Base-by-base conservation (phyloP, 495 filamentous ascomycete species). In the Penicillium steckii region DNA sequence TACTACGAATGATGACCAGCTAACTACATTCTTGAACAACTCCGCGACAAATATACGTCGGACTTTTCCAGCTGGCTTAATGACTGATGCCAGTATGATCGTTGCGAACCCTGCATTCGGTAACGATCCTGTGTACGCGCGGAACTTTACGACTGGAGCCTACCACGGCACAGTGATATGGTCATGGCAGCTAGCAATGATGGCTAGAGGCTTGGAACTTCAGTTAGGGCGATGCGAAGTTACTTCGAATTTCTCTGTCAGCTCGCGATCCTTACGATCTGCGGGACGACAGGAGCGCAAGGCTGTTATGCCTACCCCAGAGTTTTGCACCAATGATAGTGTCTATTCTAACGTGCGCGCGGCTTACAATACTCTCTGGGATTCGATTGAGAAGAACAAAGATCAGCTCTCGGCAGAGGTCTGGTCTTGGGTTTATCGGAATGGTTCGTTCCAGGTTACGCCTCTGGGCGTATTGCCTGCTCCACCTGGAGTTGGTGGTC, bases 121-220 rank as follows among this genome's bases (percentile, higher is more conserved):
- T 2, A 70, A 58, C 0, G 67, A 77, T 32, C 66, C 73, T 0
- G 72, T 68, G 6, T 77, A 80, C 27, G 71, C 75, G 4, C 64
- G 55, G 4, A 82, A 83, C 48, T 87, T 71, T 49, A 81, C 79
- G 0, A 79, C 71, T 5, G 68, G 68, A 25, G 80, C 80, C 0
- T 87, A 86, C 50, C 84, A 87, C 53, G 84, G 84, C 0, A 84
- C 83, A 0, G 84, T 87, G 0, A 72, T 87, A 7, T 86, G 84
- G 83, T 72, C 74, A 47, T 87, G 83, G 82, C 84, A 76, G 30
- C 67, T 85, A 22, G 80, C 82, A 3, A 85, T 86, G 82, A 84
- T 85, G 79, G 83, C 76, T 0, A 71, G 69, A 19, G 84, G 84
- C 0, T 60, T 87, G 8, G 72, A 77, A 48, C 59, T 60, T 21